Percentiles rank a stretch among this genome's conserved stretches.
Conservation (phyloP, 2,329 filamentous ascomycete genomes). For the Penicillium sp. region DNA sequence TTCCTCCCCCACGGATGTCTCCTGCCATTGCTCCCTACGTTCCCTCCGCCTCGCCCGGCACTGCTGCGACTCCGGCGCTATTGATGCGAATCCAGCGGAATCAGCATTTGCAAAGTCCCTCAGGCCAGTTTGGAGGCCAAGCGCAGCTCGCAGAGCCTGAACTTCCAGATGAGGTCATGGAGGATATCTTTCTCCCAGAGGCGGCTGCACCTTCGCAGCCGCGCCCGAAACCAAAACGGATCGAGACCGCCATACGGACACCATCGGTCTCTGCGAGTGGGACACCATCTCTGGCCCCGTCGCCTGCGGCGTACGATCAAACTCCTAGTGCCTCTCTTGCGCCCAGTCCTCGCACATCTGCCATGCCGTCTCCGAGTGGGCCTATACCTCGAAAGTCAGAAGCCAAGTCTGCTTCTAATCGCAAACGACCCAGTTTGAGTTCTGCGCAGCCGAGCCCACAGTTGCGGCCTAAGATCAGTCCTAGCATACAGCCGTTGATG, state of each 20-base stretch:
- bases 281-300: constrained; percentile 49
- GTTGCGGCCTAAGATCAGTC: constrained; percentile 82
- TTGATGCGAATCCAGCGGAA: constrained; percentile 69
- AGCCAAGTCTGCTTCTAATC: constrained; percentile 47
- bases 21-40: constrained; percentile 37
- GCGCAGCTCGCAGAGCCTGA: constrained; percentile 40
- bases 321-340: constrained; percentile 37
- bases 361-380: constrained; percentile 51
- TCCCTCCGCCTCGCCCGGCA: constrained; percentile 33
- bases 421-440: constrained; percentile 66
- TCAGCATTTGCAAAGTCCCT: constrained; percentile 39
- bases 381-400: constrained; percentile 41
- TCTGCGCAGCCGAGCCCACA: constrained; percentile 82
- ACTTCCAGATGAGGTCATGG: constrained; percentile 55
- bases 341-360: constrained; percentile 53
- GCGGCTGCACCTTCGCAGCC: constrained; percentile 52
- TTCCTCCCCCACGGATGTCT: constrained; percentile 43
- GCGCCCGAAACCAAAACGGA: constrained; percentile 47
- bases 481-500: constrained; percentile 86
- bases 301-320: constrained; percentile 35
- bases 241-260: constrained; percentile 48
- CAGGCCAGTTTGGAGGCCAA: constrained; percentile 35
- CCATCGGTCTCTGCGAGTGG: constrained; percentile 62
- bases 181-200: constrained; percentile 70
- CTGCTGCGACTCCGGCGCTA: constrained; percentile 80